These are phyloP conservation scores for Quercus phellos DNA, from an alignment of 331 rosid genomes.

Conservation along the genomic window DNA sequence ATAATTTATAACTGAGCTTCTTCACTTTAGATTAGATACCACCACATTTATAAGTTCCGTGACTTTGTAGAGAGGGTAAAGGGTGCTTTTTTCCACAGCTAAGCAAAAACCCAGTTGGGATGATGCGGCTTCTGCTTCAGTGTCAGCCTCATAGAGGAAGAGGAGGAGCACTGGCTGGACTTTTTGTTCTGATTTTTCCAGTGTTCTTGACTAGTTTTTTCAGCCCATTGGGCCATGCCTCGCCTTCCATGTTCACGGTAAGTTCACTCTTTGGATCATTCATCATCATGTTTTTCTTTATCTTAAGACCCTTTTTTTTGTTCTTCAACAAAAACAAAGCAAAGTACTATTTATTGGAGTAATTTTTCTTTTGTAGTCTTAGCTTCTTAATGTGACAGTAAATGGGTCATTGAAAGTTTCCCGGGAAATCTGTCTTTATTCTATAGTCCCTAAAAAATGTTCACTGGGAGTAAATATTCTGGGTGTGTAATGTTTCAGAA, in stretches of 20 bases:
- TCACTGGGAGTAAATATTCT: too few relatives aligned
- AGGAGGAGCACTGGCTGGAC: slow-evolving; percentile 32
- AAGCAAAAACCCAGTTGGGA: slow-evolving; percentile 23
- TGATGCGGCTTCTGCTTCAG: slow-evolving; percentile 33
- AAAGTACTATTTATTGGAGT: neutral
- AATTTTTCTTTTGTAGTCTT: neutral
- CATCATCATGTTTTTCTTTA: neutral
- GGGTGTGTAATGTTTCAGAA: too few relatives aligned
- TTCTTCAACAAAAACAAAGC: too few relatives aligned
- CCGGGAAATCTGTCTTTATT: neutral
- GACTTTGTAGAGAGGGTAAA: neutral
- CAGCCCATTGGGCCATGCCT: slow-evolving; percentile 41
- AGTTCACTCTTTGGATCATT: neutral
- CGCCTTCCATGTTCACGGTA: slow-evolving; percentile 55
- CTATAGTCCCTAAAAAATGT: neutral
- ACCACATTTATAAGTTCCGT: slow-evolving; percentile 7
- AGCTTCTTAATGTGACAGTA: neutral
- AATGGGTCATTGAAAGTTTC: neutral
- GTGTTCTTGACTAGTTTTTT: slow-evolving; percentile 30
- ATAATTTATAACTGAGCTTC: too few relatives aligned
- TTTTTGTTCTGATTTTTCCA: slow-evolving; percentile 37
- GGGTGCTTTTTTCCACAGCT: neutral
- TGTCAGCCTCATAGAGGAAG: slow-evolving; percentile 25
- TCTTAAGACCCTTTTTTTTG: neutral
- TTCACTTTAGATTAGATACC: neutral